A percentile compares a stretch with the other conserved stretches of the same genome.
Conservation (phyloP, 2,329 filamentous ascomycete species). For the Microcera coccophila region DNA sequence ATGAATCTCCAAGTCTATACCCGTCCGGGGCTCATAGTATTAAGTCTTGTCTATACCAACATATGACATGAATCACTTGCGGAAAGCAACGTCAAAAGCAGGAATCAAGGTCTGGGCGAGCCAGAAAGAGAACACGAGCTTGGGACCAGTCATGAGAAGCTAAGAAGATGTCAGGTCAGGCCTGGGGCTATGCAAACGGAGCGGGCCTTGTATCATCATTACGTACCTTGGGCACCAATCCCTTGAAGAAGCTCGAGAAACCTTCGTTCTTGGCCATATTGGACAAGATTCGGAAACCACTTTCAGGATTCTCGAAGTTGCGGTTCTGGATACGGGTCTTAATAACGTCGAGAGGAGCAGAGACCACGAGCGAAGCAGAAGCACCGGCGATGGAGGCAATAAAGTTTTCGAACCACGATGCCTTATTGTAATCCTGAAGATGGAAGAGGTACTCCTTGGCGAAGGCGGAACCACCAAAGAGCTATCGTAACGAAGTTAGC, state of each 20-base stretch:
- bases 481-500: conserved; percentile 47
- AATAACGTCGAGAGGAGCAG: conserved; percentile 94
- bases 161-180: conserved; percentile 29
- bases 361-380: conserved; percentile 90
- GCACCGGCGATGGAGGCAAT: conserved; percentile 93
- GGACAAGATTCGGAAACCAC: conserved; percentile 82
- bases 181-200: conserved; percentile 8
- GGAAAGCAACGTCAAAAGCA: conserved; percentile 63
- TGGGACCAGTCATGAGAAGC: conserved; percentile 97
- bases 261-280: conserved; percentile 96
- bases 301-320: conserved; percentile 97
- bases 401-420: conserved; percentile 94
- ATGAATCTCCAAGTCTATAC: conserved; percentile 16
- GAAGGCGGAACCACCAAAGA: conserved; percentile 95
- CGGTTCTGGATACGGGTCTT: conserved; percentile 98
- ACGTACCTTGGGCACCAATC: conserved; percentile 78
- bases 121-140: conserved; percentile 99
- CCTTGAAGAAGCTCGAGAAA: conserved; percentile 89
- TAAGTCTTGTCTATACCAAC: neutral
- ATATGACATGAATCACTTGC: conserved; percentile 15
- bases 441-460: conserved; percentile 95
- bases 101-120: conserved; percentile 97
- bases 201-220: neutral
- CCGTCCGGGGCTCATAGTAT: neutral
- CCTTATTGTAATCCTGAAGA: conserved; percentile 91